Base-by-base conservation (phyloP, 2,329 filamentous ascomycete species). In the Plectosphaerella plurivora region DNA sequence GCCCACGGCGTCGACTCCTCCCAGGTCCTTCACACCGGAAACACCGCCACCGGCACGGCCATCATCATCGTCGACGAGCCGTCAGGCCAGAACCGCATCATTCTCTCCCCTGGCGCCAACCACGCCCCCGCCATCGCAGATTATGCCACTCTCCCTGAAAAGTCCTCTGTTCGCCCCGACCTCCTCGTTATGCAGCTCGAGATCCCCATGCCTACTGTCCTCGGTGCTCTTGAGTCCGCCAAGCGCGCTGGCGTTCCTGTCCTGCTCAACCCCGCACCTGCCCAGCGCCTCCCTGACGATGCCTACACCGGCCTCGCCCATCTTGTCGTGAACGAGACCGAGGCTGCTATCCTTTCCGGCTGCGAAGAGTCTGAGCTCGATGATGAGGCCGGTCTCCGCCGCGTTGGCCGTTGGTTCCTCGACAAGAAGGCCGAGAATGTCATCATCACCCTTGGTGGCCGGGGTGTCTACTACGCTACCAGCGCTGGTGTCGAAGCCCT, bases 271-370 rank as follows among this genome's bases (percentile, higher is more conserved):
- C 91, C 92, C 15, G 92, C 92, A 3, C 88, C 88, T 5, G 91
- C 91, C 4, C 78, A 85, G 45, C 68, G 73, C 9, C 70, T 96
- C 4, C 91, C 89, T 1, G 74, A 75, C 1, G 76, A 82, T 25
- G 84, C 83, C 9, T 94, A 88, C 65, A 61, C 67, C 7, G 82
- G 81, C 1, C 78, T 97, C 33, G 83, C 84, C 42, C 90, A 96
- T 62, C 76, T 97, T 44, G 82, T 97, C 49, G 82, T 97, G 61
- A 97, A 97, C 64, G 92, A 97, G 74, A 94, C 87, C 1, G 92
- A 97, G 73, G 89, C 91, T 2, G 81, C 85, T 9, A 81, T 92
- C 48, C 78, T 96, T 51, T 84, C 82, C 0, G 83, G 81, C 2
- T 73, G 74, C 51, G 60, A 67, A 8, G 76, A 80, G 58, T 69